Evolutionary conservation across 139 green algal genomes (phyloP).

Genomic region (Volvox reticuliferus): DNA sequence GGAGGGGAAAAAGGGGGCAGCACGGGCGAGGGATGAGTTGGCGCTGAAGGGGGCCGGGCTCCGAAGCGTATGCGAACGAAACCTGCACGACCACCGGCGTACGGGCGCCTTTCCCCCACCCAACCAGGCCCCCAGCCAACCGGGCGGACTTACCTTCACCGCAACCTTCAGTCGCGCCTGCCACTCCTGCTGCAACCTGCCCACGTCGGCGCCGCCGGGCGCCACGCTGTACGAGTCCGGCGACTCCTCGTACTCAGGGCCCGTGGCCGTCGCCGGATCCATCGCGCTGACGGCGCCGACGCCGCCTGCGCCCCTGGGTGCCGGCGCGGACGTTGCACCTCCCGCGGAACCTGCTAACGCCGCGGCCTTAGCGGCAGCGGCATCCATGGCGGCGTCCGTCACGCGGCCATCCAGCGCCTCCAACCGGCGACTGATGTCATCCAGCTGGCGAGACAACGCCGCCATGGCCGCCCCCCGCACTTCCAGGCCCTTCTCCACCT

Average conservation of each 20-base stretch:
- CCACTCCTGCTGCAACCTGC: not conserved
- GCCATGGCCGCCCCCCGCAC: not conserved
- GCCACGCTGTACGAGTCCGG: slow-evolving; percentile 9
- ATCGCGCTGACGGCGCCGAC: too few species aligned
- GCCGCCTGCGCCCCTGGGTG: not conserved
- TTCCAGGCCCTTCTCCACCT: not conserved
- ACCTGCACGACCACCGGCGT: too few species aligned
- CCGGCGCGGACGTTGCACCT: not conserved
- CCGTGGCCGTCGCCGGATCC: too few species aligned
- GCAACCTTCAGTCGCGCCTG: slow-evolving; percentile 36
- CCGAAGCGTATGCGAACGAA: too few species aligned
- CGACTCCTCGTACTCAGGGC: slow-evolving; percentile 2
- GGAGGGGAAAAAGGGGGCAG: too few species aligned
- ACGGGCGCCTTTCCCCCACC: not conserved
- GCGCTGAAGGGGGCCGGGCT: too few species aligned
- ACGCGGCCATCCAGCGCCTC: not conserved
- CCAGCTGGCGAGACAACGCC: not conserved
- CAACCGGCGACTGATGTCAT: not conserved
- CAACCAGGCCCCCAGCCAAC: not conserved
- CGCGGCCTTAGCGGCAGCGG: not conserved
- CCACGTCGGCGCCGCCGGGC: not conserved
- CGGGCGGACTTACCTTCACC: not conserved
- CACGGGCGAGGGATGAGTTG: too few species aligned
- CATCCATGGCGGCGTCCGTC: slow-evolving; percentile 16
- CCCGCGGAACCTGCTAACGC: too few species aligned